Evolutionary conservation across 352 stramenopile species (phyloP).

Genomic region (Salisapilia sapeloensis): DNA sequence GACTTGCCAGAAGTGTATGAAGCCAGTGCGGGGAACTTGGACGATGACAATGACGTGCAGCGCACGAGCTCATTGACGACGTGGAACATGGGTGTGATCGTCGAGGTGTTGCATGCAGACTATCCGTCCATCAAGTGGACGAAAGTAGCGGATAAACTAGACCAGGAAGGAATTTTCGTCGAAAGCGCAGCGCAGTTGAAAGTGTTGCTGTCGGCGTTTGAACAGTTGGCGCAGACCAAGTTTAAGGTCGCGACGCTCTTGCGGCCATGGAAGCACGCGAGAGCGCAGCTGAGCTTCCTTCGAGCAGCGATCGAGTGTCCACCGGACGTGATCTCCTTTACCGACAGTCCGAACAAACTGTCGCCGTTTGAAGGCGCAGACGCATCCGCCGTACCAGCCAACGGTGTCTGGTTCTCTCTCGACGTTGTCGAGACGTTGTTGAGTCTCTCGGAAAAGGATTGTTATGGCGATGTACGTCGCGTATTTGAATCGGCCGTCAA

Average conservation of each 20-base stretch:
- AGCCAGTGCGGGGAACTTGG: conserved; percentile 8
- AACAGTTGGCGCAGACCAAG: conserved; percentile 68
- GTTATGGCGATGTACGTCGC: conserved; percentile 67
- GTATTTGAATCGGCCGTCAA: conserved; percentile 70
- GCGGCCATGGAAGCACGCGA: conserved; percentile 61
- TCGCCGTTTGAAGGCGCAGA: conserved; percentile 77
- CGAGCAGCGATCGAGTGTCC: conserved; percentile 64
- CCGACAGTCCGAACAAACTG: conserved; percentile 63
- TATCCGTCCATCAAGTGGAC: conserved; percentile 74
- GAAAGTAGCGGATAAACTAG: conserved; percentile 75
- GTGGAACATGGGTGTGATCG: conserved; percentile 79
- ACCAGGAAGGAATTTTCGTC: conserved; percentile 55
- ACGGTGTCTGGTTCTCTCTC: conserved; percentile 77
- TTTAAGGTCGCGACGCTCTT: conserved; percentile 56
- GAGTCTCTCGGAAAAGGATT: conserved; percentile 65
- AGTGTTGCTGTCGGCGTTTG: conserved; percentile 59
- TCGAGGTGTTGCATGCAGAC: conserved; percentile 69
- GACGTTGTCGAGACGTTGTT: conserved; percentile 70
- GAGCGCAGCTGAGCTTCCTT: conserved; percentile 57
- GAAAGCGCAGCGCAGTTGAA: conserved; percentile 42
- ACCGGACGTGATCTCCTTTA: conserved; percentile 65
- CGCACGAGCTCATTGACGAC: conserved; percentile 20
- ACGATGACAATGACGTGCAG: conserved; percentile 7
- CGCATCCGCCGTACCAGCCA: conserved; percentile 65
- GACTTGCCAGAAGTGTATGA: conserved; percentile 72